These are phyloP conservation scores for Solanum sejunctum DNA, from an alignment of 257 asterid species.

Conservation along the genomic window DNA sequence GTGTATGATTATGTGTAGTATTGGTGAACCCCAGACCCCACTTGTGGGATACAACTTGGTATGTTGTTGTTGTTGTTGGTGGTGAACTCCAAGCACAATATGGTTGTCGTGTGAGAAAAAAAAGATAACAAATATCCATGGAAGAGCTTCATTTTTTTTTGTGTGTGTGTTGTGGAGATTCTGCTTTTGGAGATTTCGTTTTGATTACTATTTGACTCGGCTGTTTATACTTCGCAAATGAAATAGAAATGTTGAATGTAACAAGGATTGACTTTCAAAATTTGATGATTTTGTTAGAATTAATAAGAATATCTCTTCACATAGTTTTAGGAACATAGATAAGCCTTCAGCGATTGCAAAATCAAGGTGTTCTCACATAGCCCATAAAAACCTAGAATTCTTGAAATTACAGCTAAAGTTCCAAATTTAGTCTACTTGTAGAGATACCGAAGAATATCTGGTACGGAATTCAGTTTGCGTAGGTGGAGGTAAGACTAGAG, in stretches of 20 bases:
- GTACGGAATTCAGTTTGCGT: neutral
- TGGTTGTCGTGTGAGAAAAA: neutral
- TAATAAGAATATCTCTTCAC: neutral
- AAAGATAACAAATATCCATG: neutral
- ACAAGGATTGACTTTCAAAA: neutral
- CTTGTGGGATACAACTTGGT: no score
- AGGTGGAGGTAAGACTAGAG: neutral
- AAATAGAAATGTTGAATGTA: neutral
- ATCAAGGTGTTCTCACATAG: neutral
- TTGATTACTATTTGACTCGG: neutral
- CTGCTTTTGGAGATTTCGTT: neutral
- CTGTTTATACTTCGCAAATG: neutral
- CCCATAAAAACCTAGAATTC: neutral
- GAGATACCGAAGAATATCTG: neutral
- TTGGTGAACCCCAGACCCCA: neutral
- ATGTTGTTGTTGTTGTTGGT: no score
- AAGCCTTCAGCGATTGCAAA: neutral
- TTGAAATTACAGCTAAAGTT: neutral
- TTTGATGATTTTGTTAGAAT: neutral
- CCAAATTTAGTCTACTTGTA: neutral
- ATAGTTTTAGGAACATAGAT: neutral
- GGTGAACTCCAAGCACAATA: neutral
- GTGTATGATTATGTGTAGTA: neutral
- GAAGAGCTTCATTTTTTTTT: neutral
- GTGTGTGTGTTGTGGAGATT: neutral